These are phyloP conservation scores for Plasmodium gonderi DNA, from an alignment of 169 alveolate genomes.

Conservation along the genomic window DNA sequence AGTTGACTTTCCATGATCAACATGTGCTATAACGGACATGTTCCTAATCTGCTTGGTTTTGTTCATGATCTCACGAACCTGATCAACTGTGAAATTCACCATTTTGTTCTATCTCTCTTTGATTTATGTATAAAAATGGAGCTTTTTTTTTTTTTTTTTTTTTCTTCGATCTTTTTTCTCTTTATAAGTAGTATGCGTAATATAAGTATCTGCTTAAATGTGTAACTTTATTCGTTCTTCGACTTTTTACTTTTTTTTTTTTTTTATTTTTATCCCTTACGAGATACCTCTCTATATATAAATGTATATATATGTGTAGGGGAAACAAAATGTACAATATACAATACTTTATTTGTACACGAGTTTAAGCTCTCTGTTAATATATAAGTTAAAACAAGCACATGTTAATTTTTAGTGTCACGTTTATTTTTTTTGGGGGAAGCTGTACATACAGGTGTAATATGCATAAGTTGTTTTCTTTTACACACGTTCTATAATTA, in stretches of 20 bases:
- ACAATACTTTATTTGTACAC: background rate
- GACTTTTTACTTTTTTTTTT: background rate
- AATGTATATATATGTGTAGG: background rate
- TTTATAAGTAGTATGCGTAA: background rate
- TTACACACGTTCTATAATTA: background rate
- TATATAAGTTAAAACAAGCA: background rate
- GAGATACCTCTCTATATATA: no score
- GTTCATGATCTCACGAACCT: slow-evolving; percentile 99
- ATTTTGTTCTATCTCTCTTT: slow-evolving; percentile 76
- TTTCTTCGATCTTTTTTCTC: background rate
- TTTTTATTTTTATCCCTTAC: background rate
- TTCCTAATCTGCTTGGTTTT: slow-evolving; percentile 98
- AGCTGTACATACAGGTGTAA: background rate
- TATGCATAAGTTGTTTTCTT: background rate
- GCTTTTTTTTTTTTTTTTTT: background rate
- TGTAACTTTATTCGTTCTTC: background rate
- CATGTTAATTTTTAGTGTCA: background rate
- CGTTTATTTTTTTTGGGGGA: background rate
- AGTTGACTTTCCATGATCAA: slow-evolving; percentile 99
- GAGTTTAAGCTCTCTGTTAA: background rate
- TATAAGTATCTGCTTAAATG: background rate
- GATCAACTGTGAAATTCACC: slow-evolving; percentile 99
- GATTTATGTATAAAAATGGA: background rate
- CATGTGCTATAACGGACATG: slow-evolving; percentile 99
- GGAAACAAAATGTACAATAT: background rate